Evolutionary conservation across 306 rosid genomes (phyloP).

Genomic region (Begonia fuchsioides): DNA sequence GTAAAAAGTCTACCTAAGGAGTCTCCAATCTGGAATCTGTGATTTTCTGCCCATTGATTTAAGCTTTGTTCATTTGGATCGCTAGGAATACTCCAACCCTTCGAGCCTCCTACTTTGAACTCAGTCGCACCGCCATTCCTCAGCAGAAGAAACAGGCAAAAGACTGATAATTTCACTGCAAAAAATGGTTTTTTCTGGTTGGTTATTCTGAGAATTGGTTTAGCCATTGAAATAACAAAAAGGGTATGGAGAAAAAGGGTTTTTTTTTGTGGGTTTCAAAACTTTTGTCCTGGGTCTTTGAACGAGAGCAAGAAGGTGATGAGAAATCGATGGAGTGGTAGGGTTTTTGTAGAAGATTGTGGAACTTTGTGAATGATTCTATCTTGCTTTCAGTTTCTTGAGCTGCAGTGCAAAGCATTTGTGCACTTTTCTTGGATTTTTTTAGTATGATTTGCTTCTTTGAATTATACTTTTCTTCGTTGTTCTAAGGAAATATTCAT

Average conservation of each 20-base stretch:
- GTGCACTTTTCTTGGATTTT: conserved; percentile 3
- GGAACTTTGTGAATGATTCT: conserved; percentile 51
- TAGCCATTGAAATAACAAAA: conserved; percentile 33
- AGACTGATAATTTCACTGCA: conserved; percentile 17
- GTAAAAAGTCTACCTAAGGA: conserved; percentile 29
- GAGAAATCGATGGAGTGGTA: conserved; percentile 1
- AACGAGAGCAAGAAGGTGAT: conserved; percentile 5
- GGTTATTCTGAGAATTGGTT: conserved; percentile 2
- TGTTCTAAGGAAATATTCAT: conserved; percentile 42
- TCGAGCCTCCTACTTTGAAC: conserved; percentile 22
- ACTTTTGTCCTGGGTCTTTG: conserved; percentile 6
- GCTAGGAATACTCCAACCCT: conserved; percentile 55
- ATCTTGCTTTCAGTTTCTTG: conserved; percentile 34
- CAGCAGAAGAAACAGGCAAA: conserved; percentile 30
- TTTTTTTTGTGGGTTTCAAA: not conserved
- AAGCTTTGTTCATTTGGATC: conserved; percentile 29
- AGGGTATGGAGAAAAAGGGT: conserved; percentile 11
- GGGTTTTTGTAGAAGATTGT: conserved; percentile 44
- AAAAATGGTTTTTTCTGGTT: conserved; percentile 15
- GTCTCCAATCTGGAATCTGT: conserved; percentile 70
- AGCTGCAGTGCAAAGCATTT: conserved; percentile 63
- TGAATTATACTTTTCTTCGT: conserved; percentile 64
- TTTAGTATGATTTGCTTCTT: conserved; percentile 16
- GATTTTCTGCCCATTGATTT: conserved; percentile 67
- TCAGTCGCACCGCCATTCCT: conserved; percentile 34